A percentile compares a stretch with the other conserved stretches of the same genome.
These are phyloP conservation scores for Megacollybia platyphylla DNA, from an alignment of 1,284 basidiomycete genomes.

Conservation along the genomic window DNA sequence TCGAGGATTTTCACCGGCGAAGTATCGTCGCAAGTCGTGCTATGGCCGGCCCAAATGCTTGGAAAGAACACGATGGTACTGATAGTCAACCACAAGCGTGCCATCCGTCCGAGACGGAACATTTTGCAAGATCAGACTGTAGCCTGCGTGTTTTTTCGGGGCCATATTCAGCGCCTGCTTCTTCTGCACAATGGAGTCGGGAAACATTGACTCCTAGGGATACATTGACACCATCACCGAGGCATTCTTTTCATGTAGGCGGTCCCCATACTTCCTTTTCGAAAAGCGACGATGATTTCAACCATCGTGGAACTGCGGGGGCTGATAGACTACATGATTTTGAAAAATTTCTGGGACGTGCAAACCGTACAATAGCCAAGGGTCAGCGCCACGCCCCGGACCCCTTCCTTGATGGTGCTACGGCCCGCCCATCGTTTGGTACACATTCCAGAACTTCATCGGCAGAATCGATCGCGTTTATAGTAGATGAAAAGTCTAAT, in stretches of 20 bases:
- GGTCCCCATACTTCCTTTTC: slow-evolving; percentile 25
- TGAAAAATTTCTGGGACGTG: slow-evolving; percentile 72
- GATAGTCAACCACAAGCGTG: slow-evolving; percentile 26
- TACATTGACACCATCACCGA: slow-evolving; percentile 18
- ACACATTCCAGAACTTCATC: slow-evolving; percentile 71
- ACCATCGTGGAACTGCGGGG: slow-evolving; percentile 33
- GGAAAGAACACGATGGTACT: slow-evolving; percentile 52
- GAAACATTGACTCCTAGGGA: slow-evolving; percentile 28
- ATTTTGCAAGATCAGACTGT: too few relatives aligned
- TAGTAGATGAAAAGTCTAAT: slow-evolving; percentile 80
- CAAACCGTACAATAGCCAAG: slow-evolving; percentile 70
- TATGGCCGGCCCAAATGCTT: slow-evolving; percentile 60
- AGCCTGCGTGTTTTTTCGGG: slow-evolving; percentile 21
- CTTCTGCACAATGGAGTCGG: slow-evolving; percentile 38
- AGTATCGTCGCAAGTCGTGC: slow-evolving; percentile 64
- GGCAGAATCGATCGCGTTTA: slow-evolving; percentile 78
- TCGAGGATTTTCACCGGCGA: slow-evolving; percentile 87
- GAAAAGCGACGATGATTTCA: slow-evolving; percentile 29
- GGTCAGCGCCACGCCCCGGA: slow-evolving; percentile 68
- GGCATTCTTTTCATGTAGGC: slow-evolving; percentile 22
- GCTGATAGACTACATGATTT: slow-evolving; percentile 22
- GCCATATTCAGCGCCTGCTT: slow-evolving; percentile 33
- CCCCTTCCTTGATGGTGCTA: slow-evolving; percentile 62
- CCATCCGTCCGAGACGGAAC: slow-evolving; percentile 18
- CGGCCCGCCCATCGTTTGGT: slow-evolving; percentile 55